Percentiles rank a stretch among this genome's conserved stretches.
These are phyloP conservation scores for Naganishia antarctica DNA, from an alignment of 768 basidiomycete genomes.

Conservation along the genomic window DNA sequence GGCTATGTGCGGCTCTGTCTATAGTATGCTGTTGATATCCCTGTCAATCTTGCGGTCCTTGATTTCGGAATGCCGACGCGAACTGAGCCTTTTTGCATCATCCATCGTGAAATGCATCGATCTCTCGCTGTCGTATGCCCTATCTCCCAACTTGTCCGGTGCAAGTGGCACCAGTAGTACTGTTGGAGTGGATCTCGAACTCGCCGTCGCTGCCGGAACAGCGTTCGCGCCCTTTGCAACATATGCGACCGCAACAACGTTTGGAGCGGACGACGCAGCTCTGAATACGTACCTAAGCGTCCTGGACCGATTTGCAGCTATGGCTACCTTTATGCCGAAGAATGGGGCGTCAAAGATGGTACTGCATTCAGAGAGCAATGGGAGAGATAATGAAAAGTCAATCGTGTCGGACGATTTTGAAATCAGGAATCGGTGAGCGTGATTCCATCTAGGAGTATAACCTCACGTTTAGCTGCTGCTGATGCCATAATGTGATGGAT, in stretches of 20 bases:
- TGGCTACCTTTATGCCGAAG: slow-evolving; percentile 39
- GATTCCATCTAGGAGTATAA: neutral
- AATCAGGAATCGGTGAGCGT: slow-evolving; percentile 63
- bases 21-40: slow-evolving; percentile 63
- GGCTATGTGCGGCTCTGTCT: too few relatives aligned
- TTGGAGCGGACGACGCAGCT: slow-evolving; percentile 68
- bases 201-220: slow-evolving; percentile 57
- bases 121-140: slow-evolving; percentile 38
- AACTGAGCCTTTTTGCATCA: slow-evolving; percentile 42
- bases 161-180: slow-evolving; percentile 26
- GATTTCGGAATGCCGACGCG: slow-evolving; percentile 66
- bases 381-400: neutral
- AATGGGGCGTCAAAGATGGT: neutral
- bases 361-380: neutral
- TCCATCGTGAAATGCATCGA: slow-evolving; percentile 39
- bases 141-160: slow-evolving; percentile 5
- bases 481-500: too few relatives aligned
- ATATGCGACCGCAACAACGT: slow-evolving; percentile 76
- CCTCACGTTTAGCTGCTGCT: too few relatives aligned
- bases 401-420: slow-evolving; percentile 60
- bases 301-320: slow-evolving; percentile 61
- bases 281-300: slow-evolving; percentile 67
- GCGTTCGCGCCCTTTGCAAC: slow-evolving; percentile 90
- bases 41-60: slow-evolving; percentile 75
- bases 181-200: slow-evolving; percentile 45